A percentile compares a stretch with the other conserved stretches of the same genome.
phyloP scores from a whole-genome alignment of 2,329 filamentous ascomycete genomes.

The Neonectria magnoliae region DNA sequence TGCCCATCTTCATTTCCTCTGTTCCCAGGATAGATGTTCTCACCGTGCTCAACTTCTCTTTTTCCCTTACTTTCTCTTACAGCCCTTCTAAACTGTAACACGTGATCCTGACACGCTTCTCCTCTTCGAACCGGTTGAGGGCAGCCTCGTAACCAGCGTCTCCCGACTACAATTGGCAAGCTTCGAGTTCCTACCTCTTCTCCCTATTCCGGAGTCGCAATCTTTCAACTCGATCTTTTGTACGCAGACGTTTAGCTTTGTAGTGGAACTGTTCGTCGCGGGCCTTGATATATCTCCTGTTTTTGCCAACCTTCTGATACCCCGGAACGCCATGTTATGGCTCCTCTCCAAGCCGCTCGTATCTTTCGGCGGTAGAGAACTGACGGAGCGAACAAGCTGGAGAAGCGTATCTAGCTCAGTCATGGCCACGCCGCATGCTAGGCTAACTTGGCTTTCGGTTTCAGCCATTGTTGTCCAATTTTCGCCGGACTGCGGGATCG shows the following conservation, averaged over 20 bases:
- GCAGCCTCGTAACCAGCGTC: slow-evolving; percentile 22
- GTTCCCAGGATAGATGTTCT: not conserved
- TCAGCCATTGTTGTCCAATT: slow-evolving; percentile 20
- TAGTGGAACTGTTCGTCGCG: slow-evolving; percentile 34
- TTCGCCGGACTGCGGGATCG: slow-evolving; percentile 26
- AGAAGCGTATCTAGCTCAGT: slow-evolving; percentile 29
- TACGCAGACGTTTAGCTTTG: slow-evolving; percentile 30
- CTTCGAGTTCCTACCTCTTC: slow-evolving; percentile 28
- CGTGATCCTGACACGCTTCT: slow-evolving; percentile 31
- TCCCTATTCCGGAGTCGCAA: slow-evolving; percentile 33
- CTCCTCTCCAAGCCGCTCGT: slow-evolving; percentile 18
- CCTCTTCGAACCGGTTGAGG: slow-evolving; percentile 24
- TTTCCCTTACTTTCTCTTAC: slow-evolving; percentile 28
- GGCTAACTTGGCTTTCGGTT: slow-evolving; percentile 29
- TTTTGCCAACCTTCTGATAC: slow-evolving; percentile 19
- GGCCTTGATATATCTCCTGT: slow-evolving; percentile 27
- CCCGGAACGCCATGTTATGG: slow-evolving; percentile 16
- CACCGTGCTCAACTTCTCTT: slow-evolving; percentile 1
- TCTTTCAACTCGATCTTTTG: slow-evolving; percentile 29
- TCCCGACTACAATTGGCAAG: slow-evolving; percentile 20
- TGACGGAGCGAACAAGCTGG: slow-evolving; percentile 16
- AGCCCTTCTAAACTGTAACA: slow-evolving; percentile 31
- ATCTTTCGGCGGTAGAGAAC: slow-evolving; percentile 17
- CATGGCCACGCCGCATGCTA: slow-evolving; percentile 31
- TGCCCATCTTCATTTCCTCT: not conserved